A percentile compares a stretch with the other conserved stretches of the same genome.
Conservation (phyloP, 1,139 yeast genomes). For the Yamadazyma sp. region DNA sequence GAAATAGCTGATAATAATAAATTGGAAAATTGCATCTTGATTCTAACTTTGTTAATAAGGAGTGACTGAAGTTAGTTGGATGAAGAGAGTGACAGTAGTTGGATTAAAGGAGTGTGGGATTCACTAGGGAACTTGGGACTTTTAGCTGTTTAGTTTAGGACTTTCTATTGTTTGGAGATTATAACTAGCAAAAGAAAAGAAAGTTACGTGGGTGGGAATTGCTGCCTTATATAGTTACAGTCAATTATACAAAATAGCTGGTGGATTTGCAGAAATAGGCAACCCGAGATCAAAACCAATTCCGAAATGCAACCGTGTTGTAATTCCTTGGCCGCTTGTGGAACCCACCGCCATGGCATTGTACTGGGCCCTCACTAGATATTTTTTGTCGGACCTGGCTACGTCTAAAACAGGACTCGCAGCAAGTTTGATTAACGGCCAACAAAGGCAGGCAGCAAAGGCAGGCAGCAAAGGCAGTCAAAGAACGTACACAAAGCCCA, state of each 20-base stretch:
- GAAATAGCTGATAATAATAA: slow-evolving; percentile 22
- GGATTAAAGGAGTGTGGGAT: slow-evolving; percentile 8
- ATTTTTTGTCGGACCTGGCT: slow-evolving; percentile 2
- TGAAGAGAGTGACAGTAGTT: slow-evolving; percentile 11
- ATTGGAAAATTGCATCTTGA: slow-evolving; percentile 34
- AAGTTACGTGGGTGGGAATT: too few species aligned
- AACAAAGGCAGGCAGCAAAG: too few species aligned
- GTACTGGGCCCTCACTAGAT: too few species aligned
- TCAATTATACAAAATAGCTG: not conserved
- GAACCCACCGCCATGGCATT: too few species aligned
- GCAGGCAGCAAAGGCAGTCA: too few species aligned
- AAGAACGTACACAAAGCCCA: too few species aligned
- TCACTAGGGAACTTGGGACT: slow-evolving; percentile 10
- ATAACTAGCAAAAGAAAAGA: not conserved
- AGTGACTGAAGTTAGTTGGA: slow-evolving; percentile 20
- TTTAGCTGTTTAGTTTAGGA: not conserved
- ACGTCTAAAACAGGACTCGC: slow-evolving; percentile 1
- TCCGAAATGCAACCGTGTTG: too few species aligned
- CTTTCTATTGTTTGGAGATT: not conserved
- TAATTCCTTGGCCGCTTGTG: not conserved
- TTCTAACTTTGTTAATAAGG: slow-evolving; percentile 15
- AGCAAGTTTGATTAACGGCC: too few species aligned
- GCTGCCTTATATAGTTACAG: too few species aligned
- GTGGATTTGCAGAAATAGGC: slow-evolving; percentile 1
- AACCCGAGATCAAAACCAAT: not conserved